Conservation (phyloP, 306 rosid species). For the Sicyos edulis region DNA sequence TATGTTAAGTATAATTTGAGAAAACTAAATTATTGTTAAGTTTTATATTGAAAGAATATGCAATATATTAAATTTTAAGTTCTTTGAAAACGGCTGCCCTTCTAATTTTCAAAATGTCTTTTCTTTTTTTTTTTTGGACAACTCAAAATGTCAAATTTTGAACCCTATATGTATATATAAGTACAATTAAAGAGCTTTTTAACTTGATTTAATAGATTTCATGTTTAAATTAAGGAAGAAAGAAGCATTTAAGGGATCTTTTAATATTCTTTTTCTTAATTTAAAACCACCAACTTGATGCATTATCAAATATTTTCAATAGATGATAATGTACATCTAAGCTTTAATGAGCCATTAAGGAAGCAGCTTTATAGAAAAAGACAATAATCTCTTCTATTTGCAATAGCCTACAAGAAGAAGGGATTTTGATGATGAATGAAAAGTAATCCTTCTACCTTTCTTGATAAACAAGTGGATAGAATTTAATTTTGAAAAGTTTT, state of each 20-base stretch:
- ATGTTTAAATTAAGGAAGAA: background rate
- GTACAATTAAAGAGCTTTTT: background rate
- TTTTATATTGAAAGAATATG: too few species aligned
- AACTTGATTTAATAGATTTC: background rate
- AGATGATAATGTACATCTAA: background rate
- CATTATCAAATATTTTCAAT: background rate
- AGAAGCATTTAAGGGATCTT: background rate
- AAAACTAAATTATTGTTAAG: background rate
- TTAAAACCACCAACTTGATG: background rate
- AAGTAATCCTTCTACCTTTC: slow-evolving; percentile 10
- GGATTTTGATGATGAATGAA: slow-evolving; percentile 5
- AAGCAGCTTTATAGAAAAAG: slow-evolving; percentile 6
- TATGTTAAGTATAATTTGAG: background rate
- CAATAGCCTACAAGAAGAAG: background rate
- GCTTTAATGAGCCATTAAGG: background rate
- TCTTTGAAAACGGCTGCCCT: too few species aligned
- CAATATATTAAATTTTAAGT: too few species aligned
- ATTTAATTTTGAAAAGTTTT: slow-evolving; percentile 3
- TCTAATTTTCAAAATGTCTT: background rate
- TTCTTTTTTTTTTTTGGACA: too few species aligned
- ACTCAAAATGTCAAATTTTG: background rate
- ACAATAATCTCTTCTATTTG: background rate
- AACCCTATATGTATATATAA: background rate
- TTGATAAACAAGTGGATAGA: background rate
- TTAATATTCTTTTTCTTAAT: background rate